phyloP scores from a whole-genome alignment of 306 rosid genomes.

The Vachellia collinsii region DNA sequence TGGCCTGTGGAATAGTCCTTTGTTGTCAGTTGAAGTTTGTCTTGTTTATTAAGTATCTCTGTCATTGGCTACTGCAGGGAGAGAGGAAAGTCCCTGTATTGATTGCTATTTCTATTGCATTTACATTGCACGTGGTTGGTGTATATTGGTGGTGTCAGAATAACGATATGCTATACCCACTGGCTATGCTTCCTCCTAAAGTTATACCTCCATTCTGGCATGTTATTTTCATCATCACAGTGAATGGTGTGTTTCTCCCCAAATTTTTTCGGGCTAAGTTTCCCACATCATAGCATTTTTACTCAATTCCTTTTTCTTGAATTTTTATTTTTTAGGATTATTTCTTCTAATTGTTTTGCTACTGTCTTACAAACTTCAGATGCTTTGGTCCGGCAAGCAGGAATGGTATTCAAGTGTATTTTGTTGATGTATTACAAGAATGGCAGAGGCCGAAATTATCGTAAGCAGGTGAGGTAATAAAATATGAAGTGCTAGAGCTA shows the following conservation, averaged over 20 bases:
- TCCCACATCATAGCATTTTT: not conserved
- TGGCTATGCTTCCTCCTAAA: constrained; percentile 93
- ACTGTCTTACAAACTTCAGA: constrained; percentile 60
- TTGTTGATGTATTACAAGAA: constrained; percentile 88
- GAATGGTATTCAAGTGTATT: constrained; percentile 80
- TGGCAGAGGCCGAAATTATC: constrained; percentile 86
- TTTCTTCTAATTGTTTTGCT: constrained; percentile 33
- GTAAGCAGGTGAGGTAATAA: constrained; percentile 80
- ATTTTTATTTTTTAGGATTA: constrained; percentile 5
- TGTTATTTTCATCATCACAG: constrained; percentile 86
- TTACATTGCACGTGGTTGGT: constrained; percentile 73
- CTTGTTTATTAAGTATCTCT: constrained; percentile 30
- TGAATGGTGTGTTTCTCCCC: constrained; percentile 70
- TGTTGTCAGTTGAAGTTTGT: not conserved
- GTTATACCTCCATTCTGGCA: constrained; percentile 97
- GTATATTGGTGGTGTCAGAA: constrained; percentile 99
- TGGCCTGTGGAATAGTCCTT: not conserved
- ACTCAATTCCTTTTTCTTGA: not conserved
- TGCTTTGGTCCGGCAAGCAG: constrained; percentile 92
- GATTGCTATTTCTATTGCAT: constrained; percentile 74
- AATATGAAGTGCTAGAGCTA: constrained; percentile 21
- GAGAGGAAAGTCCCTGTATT: constrained; percentile 85
- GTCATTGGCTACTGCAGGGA: constrained; percentile 73
- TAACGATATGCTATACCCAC: constrained; percentile 79
- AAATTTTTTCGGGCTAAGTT: constrained; percentile 1